These are phyloP conservation scores for Tympanopsis confertula DNA, from an alignment of 2,329 filamentous ascomycete genomes.

Conservation along the genomic window DNA sequence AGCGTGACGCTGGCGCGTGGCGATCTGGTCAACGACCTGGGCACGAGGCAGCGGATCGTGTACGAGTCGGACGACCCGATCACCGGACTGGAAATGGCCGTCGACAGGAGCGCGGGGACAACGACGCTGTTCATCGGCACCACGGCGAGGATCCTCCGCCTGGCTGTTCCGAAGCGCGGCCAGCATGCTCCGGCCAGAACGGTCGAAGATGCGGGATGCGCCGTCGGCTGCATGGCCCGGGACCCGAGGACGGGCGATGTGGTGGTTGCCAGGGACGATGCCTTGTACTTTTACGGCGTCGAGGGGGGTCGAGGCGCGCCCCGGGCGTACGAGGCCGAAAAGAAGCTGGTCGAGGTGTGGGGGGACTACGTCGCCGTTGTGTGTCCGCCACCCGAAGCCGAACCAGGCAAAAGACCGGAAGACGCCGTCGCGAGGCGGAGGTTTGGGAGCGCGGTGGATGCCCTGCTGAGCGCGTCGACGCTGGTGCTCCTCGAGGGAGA, in stretches of 20 bases:
- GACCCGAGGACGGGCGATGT: conserved; percentile 73
- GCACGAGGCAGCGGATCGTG: conserved; percentile 84
- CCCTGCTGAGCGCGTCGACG: conserved; percentile 73
- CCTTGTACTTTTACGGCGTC: conserved; percentile 82
- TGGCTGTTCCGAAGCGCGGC: conserved; percentile 76
- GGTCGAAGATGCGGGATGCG: conserved; percentile 81
- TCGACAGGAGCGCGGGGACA: conserved; percentile 32
- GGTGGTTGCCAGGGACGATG: conserved; percentile 86
- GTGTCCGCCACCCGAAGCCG: conserved; percentile 50
- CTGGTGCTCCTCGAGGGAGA: conserved; percentile 90
- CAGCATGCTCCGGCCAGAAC: conserved; percentile 81
- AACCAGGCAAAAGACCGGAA: conserved; percentile 38
- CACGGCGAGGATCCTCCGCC: conserved; percentile 72
- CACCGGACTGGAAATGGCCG: conserved; percentile 72
- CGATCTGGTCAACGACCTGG: conserved; percentile 87
- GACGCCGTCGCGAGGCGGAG: conserved; percentile 25
- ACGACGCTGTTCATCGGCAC: conserved; percentile 88
- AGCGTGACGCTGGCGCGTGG: conserved; percentile 86
- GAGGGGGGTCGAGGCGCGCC: conserved; percentile 73
- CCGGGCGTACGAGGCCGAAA: conserved; percentile 82
- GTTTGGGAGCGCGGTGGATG: conserved; percentile 43
- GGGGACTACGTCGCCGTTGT: conserved; percentile 80
- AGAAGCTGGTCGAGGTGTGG: conserved; percentile 68
- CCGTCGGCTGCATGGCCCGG: conserved; percentile 86
- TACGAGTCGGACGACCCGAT: conserved; percentile 95